Evolutionary conservation across 768 basidiomycete species (phyloP).

Genomic region (Tricholomella constricta): DNA sequence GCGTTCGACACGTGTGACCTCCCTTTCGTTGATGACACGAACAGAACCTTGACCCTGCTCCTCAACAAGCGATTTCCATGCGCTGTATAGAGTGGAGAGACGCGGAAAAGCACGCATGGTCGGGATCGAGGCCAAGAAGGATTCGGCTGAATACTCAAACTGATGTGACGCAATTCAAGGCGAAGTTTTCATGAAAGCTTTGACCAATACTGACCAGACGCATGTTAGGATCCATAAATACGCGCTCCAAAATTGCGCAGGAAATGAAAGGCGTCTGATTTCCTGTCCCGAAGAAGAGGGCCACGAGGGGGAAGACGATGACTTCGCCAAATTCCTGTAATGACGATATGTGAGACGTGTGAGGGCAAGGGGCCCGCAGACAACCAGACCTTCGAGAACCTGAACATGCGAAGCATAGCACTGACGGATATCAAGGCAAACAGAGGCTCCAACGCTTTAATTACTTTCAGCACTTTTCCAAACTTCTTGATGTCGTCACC

Average conservation of each 20-base stretch:
- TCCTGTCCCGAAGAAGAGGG: constrained; percentile 35
- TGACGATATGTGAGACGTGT: not conserved
- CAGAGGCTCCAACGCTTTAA: constrained; percentile 29
- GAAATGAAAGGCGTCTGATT: constrained; percentile 37
- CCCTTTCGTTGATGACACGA: constrained; percentile 23
- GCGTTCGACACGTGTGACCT: constrained; percentile 30
- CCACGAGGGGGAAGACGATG: constrained; percentile 32
- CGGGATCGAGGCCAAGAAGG: constrained; percentile 31
- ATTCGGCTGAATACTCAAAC: constrained; percentile 34
- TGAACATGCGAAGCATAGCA: constrained; percentile 29
- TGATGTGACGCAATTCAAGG: not conserved
- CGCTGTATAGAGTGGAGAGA: constrained; percentile 26
- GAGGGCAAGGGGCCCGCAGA: not conserved
- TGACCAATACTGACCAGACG: constrained; percentile 23
- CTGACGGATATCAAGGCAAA: constrained; percentile 33
- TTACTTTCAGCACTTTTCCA: constrained; percentile 29
- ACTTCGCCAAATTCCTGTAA: constrained; percentile 30
- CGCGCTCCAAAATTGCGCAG: constrained; percentile 32
- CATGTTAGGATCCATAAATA: constrained; percentile 38
- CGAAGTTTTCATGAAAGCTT: not conserved
- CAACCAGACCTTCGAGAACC: constrained; percentile 30
- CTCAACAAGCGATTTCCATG: constrained; percentile 29
- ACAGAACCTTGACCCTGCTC: constrained; percentile 26
- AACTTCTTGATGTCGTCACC: constrained; percentile 32
- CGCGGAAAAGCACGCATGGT: constrained; percentile 32